Percentiles rank a stretch among this genome's conserved stretches.
Evolutionary conservation across 2,329 filamentous ascomycete genomes (phyloP).

Genomic region (Diplodia corticola): DNA sequence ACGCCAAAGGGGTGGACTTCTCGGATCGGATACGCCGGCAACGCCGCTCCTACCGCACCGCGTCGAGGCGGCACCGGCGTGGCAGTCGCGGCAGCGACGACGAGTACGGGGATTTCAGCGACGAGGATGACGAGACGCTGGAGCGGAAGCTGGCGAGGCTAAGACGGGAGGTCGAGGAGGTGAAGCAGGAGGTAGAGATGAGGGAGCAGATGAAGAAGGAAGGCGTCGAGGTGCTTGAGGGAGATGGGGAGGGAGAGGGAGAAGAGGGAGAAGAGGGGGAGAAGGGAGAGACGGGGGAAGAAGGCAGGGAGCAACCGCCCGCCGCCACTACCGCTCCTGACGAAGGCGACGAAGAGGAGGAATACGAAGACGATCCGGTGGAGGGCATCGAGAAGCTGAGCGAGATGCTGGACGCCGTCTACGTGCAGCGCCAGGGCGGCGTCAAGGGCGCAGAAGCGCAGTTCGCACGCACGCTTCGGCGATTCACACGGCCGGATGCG

Average conservation of each 20-base stretch:
- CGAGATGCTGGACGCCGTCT: constrained; percentile 67
- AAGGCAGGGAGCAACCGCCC: constrained; percentile 32
- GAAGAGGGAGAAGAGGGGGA: constrained; percentile 36
- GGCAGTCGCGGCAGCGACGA: constrained; percentile 56
- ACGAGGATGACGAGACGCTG: constrained; percentile 76
- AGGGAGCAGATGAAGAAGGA: constrained; percentile 29
- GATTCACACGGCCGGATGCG: constrained; percentile 31
- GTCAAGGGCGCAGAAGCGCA: constrained; percentile 39
- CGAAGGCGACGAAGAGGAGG: constrained; percentile 41
- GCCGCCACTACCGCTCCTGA: constrained; percentile 32
- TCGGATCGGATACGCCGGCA: constrained; percentile 81
- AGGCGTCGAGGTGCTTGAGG: constrained; percentile 46
- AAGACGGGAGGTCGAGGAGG: constrained; percentile 74
- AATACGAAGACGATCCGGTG: constrained; percentile 44
- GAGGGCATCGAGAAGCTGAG: constrained; percentile 68
- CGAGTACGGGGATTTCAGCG: constrained; percentile 70
- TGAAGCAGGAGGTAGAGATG: constrained; percentile 59
- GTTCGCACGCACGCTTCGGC: constrained; percentile 37
- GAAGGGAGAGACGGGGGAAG: constrained; percentile 43
- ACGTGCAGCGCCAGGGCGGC: constrained; percentile 42
- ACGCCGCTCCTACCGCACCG: constrained; percentile 75
- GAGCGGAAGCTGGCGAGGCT: constrained; percentile 79
- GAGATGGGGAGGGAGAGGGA: constrained; percentile 41
- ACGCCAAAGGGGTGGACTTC: constrained; percentile 79
- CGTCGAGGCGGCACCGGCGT: constrained; percentile 62